A percentile compares a stretch with the other conserved stretches of the same genome.
These are phyloP conservation scores for Lophiostoma macrostomum DNA, from an alignment of 495 filamentous ascomycete genomes.

Conservation along the genomic window DNA sequence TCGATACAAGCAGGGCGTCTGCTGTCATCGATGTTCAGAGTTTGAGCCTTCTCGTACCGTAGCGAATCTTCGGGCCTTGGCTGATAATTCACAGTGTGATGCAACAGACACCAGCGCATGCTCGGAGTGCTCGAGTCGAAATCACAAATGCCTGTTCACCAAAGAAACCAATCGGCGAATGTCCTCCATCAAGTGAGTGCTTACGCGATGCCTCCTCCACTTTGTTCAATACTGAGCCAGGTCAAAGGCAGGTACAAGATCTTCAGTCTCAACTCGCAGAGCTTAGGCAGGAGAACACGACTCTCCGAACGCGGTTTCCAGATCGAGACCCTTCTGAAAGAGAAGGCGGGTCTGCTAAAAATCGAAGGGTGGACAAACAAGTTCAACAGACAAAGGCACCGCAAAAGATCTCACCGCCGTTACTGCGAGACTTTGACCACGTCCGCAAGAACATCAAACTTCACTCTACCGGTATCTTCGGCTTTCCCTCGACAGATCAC, in stretches of 20 bases:
- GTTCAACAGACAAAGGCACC: neutral
- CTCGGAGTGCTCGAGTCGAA: constrained; percentile 91
- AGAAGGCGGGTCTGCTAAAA: constrained; percentile 48
- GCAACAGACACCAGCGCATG: constrained; percentile 94
- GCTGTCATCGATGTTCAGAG: too few species aligned
- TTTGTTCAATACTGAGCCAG: neutral
- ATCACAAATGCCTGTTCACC: constrained; percentile 96
- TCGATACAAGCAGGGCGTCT: too few species aligned
- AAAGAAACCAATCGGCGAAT: constrained; percentile 98
- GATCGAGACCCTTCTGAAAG: constrained; percentile 54
- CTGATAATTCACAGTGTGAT: constrained; percentile 82
- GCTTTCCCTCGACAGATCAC: constrained; percentile 37
- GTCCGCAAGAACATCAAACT: constrained; percentile 71
- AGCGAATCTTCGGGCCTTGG: too few species aligned
- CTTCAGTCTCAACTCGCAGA: constrained; percentile 84
- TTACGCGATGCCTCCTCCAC: neutral
- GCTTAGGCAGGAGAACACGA: constrained; percentile 69
- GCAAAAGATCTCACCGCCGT: constrained; percentile 40
- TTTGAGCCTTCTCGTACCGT: too few species aligned
- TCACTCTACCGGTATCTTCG: constrained; percentile 75
- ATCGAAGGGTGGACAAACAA: constrained; percentile 59
- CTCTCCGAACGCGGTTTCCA: constrained; percentile 59
- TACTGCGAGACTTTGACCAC: constrained; percentile 64
- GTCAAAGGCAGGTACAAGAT: constrained; percentile 80
- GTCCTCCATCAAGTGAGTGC: constrained; percentile 88